phyloP scores from a whole-genome alignment of 306 rosid genomes.

The Corylus avellana region DNA sequence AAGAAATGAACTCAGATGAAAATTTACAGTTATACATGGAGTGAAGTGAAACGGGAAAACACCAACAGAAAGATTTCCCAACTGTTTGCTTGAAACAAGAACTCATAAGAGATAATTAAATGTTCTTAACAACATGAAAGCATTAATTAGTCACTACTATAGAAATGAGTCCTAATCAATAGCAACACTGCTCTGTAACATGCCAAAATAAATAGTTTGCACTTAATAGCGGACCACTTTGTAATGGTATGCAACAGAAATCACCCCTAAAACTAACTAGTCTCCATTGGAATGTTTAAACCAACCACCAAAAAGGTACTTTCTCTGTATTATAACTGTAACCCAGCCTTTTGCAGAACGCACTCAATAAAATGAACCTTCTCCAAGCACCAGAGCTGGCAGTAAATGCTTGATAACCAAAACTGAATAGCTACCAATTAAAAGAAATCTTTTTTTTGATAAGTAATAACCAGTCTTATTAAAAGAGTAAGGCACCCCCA shows the following conservation, averaged over 20 bases:
- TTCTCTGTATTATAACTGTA: background rate
- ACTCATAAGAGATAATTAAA: slow-evolving; percentile 6
- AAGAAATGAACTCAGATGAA: slow-evolving; percentile 4
- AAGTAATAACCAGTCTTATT: too few relatives aligned
- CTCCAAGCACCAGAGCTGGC: slow-evolving; percentile 3
- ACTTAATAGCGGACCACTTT: background rate
- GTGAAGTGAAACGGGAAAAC: background rate
- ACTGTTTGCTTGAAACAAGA: slow-evolving; percentile 11
- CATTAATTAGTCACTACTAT: slow-evolving; percentile 1
- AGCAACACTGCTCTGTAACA: background rate
- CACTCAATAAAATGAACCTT: background rate
- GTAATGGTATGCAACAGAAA: too few relatives aligned
- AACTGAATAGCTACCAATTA: background rate
- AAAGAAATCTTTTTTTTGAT: background rate
- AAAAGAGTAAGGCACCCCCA: too few relatives aligned
- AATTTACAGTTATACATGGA: background rate
- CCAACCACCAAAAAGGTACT: slow-evolving; percentile 2
- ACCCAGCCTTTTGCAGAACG: background rate
- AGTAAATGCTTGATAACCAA: background rate
- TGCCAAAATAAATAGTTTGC: slow-evolving; percentile 11
- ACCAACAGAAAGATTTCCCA: background rate
- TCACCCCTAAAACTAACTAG: slow-evolving; percentile 11
- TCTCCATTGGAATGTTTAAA: background rate
- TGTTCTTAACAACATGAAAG: slow-evolving; percentile 21
- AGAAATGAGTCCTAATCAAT: slow-evolving; percentile 3